A percentile compares a stretch with the other conserved stretches of the same genome.
Evolutionary conservation across 345 rosid genomes (phyloP).

Genomic region (Lumnitzera racemosa): DNA sequence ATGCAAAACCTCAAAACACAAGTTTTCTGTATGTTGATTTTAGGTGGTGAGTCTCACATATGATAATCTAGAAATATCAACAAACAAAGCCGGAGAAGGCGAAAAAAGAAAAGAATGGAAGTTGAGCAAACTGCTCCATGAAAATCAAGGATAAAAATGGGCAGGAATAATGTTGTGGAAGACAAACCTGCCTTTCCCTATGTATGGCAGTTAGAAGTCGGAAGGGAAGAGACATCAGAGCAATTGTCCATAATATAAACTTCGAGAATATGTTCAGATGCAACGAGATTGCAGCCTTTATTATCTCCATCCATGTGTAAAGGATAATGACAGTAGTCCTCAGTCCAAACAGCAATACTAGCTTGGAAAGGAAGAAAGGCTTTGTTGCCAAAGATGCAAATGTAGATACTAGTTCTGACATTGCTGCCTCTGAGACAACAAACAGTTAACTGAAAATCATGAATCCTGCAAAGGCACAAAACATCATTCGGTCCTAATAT

Average conservation of each 20-base stretch:
- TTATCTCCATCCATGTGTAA: conserved; percentile 44
- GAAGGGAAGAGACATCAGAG: conserved; percentile 47
- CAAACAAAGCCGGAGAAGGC: no score
- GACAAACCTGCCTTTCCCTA: conserved; percentile 64
- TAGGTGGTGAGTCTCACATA: no score
- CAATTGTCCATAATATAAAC: conserved; percentile 32
- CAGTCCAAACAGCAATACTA: conserved; percentile 24
- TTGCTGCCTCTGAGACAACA: conserved; percentile 13
- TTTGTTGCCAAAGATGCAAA: conserved; percentile 25
- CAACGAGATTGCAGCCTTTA: conserved; percentile 35
- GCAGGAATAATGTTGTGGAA: neutral
- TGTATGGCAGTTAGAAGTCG: conserved; percentile 49
- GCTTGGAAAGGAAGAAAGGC: conserved; percentile 39
- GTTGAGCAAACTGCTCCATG: no score
- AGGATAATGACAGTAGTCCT: conserved; percentile 35
- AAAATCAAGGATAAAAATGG: no score
- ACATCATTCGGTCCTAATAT: no score
- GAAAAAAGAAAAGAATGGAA: no score
- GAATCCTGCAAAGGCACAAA: neutral
- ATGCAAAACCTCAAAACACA: no score
- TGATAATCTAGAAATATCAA: no score
- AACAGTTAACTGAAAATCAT: neutral
- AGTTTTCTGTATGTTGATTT: no score
- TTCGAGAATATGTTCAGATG: conserved; percentile 41
- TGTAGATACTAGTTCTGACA: conserved; percentile 21